Conservation (phyloP, 495 filamentous ascomycete genomes). For the Neurospora sp. region DNA sequence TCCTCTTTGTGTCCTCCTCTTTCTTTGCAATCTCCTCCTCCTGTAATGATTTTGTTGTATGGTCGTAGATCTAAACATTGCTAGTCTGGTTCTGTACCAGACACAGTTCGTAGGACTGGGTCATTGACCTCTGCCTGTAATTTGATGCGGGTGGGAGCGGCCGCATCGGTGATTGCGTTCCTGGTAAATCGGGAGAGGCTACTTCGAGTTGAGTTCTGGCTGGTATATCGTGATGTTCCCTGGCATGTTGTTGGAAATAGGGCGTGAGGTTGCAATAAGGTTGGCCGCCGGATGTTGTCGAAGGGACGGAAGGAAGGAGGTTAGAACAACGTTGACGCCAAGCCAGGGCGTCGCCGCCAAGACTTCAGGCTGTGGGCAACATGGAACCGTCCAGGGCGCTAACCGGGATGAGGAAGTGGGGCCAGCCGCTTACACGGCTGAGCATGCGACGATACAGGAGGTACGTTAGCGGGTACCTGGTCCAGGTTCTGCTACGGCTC, state of each 20-base stretch:
- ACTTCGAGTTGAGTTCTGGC: not conserved
- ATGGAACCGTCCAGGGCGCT: not conserved
- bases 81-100: not conserved
- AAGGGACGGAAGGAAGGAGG: not conserved
- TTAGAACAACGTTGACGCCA: not conserved
- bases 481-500: not conserved
- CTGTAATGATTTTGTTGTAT: not conserved
- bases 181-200: not conserved
- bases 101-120: not conserved
- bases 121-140: not conserved
- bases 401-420: not conserved
- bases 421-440: not conserved
- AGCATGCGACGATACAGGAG: not conserved
- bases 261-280: not conserved
- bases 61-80: not conserved
- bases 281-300: not conserved
- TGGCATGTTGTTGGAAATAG: no score
- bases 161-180: not conserved
- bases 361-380: not conserved
- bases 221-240: no score
- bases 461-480: not conserved
- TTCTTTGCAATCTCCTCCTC: not conserved
- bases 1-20: not conserved
- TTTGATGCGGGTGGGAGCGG: not conserved
- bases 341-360: not conserved